Percentiles rank a stretch among this genome's conserved stretches.
Evolutionary conservation across 768 basidiomycete genomes (phyloP).

Genomic region (Chlorophyllum brunneum): DNA sequence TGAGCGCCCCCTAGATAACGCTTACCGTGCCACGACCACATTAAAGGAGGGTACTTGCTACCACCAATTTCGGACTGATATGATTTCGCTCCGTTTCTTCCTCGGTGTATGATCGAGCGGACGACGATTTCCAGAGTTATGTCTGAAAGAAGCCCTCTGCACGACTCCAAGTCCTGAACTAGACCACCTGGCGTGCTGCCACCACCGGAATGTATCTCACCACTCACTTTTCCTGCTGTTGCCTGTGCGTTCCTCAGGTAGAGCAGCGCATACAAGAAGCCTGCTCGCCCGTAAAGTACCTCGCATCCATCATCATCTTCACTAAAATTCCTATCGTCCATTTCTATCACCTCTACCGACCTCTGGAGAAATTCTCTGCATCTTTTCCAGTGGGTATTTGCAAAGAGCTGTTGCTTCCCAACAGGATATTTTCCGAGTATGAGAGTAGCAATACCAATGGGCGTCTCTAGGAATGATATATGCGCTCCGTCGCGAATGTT

Average conservation of each 20-base stretch:
- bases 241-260: constrained; percentile 31
- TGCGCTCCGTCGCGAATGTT: constrained; percentile 14
- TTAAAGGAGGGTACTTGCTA: constrained; percentile 29
- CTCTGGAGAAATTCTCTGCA: constrained; percentile 3
- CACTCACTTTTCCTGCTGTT: background rate
- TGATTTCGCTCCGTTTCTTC: constrained; percentile 32
- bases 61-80: constrained; percentile 27
- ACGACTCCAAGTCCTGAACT: constrained; percentile 15
- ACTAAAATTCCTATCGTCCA: constrained; percentile 11
- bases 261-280: constrained; percentile 49
- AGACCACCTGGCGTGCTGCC: background rate
- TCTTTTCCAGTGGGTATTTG: background rate
- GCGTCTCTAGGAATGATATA: constrained; percentile 38
- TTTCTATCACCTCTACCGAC: constrained; percentile 2
- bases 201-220: background rate
- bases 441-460: constrained; percentile 34
- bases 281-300: constrained; percentile 56
- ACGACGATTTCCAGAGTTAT: constrained; percentile 32
- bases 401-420: background rate
- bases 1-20: constrained; percentile 56
- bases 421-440: constrained; percentile 24
- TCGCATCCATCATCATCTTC: constrained; percentile 47
- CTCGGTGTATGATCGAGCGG: constrained; percentile 42
- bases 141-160: constrained; percentile 30
- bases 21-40: constrained; percentile 61